phyloP scores from a whole-genome alignment of 768 basidiomycete species.

The Amanita jacksonii region DNA sequence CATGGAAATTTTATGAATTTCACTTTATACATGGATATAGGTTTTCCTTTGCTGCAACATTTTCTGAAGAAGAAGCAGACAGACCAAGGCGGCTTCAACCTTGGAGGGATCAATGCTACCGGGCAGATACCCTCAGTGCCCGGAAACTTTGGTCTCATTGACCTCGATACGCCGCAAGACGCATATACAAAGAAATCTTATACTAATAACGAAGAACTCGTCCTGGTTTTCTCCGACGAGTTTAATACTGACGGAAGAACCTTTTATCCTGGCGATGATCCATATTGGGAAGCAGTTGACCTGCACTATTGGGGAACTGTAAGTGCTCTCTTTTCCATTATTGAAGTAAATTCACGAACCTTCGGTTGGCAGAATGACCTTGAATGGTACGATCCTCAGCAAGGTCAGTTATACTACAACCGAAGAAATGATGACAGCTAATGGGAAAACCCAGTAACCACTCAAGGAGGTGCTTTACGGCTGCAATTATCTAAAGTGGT shows the following conservation, averaged over 20 bases:
- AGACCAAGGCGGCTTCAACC: slow-evolving; percentile 52
- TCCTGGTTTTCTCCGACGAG: slow-evolving; percentile 73
- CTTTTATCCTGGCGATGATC: slow-evolving; percentile 40
- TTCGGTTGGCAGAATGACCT: slow-evolving; percentile 39
- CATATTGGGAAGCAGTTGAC: slow-evolving; percentile 52
- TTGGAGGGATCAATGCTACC: slow-evolving; percentile 66
- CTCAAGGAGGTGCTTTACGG: slow-evolving; percentile 54
- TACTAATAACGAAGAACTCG: slow-evolving; percentile 36
- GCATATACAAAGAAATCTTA: slow-evolving; percentile 46
- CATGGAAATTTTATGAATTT: not conserved
- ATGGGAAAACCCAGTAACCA: slow-evolving; percentile 37
- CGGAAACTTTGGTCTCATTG: slow-evolving; percentile 61
- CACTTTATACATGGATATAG: slow-evolving; percentile 15
- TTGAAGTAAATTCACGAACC: not conserved
- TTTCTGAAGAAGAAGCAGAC: slow-evolving; percentile 31
- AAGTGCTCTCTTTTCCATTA: not conserved
- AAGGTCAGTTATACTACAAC: slow-evolving; percentile 13
- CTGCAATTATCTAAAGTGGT: slow-evolving; percentile 51
- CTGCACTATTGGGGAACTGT: slow-evolving; percentile 60
- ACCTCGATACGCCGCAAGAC: slow-evolving; percentile 61
- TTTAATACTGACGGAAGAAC: slow-evolving; percentile 61
- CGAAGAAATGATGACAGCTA: no score
- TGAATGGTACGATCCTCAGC: slow-evolving; percentile 59
- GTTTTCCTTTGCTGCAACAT: slow-evolving; percentile 41
- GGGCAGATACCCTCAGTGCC: slow-evolving; percentile 58